Evolutionary conservation across 2,329 filamentous ascomycete species (phyloP).

Genomic region (Cryphonectria nitschkei): DNA sequence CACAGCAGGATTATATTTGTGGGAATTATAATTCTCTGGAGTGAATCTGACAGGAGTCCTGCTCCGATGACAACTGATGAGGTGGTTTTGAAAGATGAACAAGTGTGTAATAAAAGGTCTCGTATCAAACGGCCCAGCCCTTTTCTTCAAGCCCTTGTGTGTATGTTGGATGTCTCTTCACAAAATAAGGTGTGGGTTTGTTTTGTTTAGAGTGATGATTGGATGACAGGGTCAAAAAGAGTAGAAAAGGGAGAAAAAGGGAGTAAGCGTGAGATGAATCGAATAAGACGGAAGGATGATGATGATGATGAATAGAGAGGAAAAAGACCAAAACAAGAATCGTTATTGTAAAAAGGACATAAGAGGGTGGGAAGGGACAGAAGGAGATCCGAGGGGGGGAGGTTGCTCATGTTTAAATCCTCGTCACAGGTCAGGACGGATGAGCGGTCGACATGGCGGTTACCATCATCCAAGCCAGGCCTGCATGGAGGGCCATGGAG

Average conservation of each 20-base stretch:
- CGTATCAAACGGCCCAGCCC: constrained; percentile 30
- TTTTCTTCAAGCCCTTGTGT: constrained; percentile 13
- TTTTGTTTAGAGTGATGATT: not conserved
- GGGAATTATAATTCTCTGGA: constrained; percentile 17
- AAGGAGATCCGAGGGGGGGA: constrained; percentile 9
- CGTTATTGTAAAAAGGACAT: constrained; percentile 1
- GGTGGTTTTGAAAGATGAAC: constrained; percentile 19
- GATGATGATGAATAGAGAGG: constrained; percentile 1
- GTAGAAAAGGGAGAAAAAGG: constrained; percentile 12
- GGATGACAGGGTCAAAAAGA: not conserved
- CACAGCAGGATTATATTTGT: constrained; percentile 23
- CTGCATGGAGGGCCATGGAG: constrained; percentile 21
- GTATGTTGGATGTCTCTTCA: constrained; percentile 10
- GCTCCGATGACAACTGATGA: constrained; percentile 24
- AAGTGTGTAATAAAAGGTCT: constrained; percentile 22
- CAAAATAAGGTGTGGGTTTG: not conserved
- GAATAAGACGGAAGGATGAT: constrained; percentile 3
- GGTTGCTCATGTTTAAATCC: constrained; percentile 29
- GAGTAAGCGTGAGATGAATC: constrained; percentile 7
- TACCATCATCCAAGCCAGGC: constrained; percentile 25
- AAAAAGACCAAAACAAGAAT: constrained; percentile 21
- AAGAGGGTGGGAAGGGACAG: constrained; percentile 2
- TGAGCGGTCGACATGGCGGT: constrained; percentile 27
- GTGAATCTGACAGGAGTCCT: constrained; percentile 27
- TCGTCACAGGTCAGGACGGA: constrained; percentile 26